A percentile compares a stretch with the other conserved stretches of the same genome.
phyloP scores from a whole-genome alignment of 2,329 filamentous ascomycete species.

The Chaetomium olivaceum region DNA sequence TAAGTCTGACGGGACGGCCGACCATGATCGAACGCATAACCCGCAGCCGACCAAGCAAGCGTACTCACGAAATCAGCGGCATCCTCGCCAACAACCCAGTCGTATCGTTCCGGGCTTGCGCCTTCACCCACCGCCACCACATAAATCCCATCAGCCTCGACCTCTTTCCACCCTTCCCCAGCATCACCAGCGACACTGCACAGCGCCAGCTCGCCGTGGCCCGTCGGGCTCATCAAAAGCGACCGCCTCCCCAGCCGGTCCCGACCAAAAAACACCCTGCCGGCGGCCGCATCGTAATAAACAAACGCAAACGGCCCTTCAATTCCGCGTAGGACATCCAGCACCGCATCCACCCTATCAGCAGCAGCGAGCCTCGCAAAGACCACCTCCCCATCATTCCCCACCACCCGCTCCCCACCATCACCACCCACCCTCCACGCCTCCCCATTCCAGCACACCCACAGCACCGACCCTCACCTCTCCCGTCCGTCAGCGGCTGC shows the following conservation, averaged over 20 bases:
- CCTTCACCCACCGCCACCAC: constrained; percentile 55
- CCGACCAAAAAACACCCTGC: constrained; percentile 75
- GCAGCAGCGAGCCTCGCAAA: constrained; percentile 57
- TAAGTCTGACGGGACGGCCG: constrained; percentile 44
- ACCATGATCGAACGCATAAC: constrained; percentile 17
- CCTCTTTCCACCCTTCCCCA: constrained; percentile 67
- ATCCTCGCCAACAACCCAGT: constrained; percentile 39
- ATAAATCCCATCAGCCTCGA: constrained; percentile 82
- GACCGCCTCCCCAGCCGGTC: constrained; percentile 88
- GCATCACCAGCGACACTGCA: constrained; percentile 68
- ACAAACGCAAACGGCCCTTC: constrained; percentile 89
- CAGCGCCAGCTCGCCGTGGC: constrained; percentile 53
- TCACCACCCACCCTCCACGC: constrained; percentile 72
- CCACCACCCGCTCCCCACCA: constrained; percentile 42
- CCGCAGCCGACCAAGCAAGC: not conserved
- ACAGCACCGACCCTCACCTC: constrained; percentile 63
- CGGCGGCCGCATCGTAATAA: constrained; percentile 67
- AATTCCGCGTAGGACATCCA: constrained; percentile 60
- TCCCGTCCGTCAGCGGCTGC: constrained; percentile 67
- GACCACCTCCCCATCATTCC: constrained; percentile 75
- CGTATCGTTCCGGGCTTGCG: constrained; percentile 26
- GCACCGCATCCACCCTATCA: constrained; percentile 41
- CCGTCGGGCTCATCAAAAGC: constrained; percentile 59
- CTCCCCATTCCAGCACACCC: constrained; percentile 97
- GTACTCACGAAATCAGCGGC: constrained; percentile 50